These are phyloP conservation scores for Hericium alpestre DNA, from an alignment of 768 basidiomycete genomes.

Conservation along the genomic window DNA sequence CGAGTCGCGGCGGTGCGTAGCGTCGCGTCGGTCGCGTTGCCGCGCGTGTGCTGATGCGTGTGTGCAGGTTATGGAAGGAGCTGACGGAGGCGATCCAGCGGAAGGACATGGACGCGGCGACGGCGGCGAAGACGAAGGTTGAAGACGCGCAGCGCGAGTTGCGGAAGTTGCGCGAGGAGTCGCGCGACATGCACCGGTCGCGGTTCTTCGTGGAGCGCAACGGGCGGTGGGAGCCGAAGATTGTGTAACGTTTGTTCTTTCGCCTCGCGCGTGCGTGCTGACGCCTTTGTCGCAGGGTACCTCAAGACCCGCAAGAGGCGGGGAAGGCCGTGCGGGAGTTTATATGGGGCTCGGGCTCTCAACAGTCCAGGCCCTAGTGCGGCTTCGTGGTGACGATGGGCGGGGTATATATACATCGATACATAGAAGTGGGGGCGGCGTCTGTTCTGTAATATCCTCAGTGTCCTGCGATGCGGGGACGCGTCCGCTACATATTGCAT, in stretches of 20 bases:
- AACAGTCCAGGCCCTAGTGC: too few relatives aligned
- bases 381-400: too few relatives aligned
- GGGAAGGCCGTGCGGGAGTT: constrained; percentile 59
- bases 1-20: constrained; percentile 79
- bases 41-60: not conserved
- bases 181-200: constrained; percentile 55
- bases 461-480: too few relatives aligned
- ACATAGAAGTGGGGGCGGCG: too few relatives aligned
- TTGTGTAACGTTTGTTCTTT: constrained; percentile 33
- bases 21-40: too few relatives aligned
- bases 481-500: too few relatives aligned
- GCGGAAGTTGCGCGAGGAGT: constrained; percentile 64
- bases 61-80: constrained; percentile 61
- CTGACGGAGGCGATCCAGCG: constrained; percentile 76
- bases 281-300: constrained; percentile 39
- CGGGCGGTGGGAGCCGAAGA: constrained; percentile 75
- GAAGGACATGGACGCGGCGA: constrained; percentile 93
- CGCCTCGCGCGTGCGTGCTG: not conserved
- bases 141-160: constrained; percentile 88
- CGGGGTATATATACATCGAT: too few relatives aligned
- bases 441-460: too few relatives aligned
- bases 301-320: constrained; percentile 58
- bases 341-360: constrained; percentile 45
- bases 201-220: constrained; percentile 72
- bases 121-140: constrained; percentile 77